phyloP scores from a whole-genome alignment of 768 basidiomycete species.

The Pseudohyphozyma bogoriensis region DNA sequence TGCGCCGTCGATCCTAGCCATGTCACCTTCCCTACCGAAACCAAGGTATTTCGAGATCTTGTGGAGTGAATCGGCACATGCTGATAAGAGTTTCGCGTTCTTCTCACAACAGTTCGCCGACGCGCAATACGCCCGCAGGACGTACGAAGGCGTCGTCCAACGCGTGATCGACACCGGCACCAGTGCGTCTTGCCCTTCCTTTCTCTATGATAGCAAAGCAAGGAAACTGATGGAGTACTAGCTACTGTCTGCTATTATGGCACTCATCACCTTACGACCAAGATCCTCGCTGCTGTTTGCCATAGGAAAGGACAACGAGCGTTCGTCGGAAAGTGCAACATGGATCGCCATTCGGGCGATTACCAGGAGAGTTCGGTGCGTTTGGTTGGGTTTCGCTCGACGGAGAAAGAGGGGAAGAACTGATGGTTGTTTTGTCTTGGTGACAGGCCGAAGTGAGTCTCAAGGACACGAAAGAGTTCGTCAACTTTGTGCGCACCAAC shows the following conservation, averaged over 20 bases:
- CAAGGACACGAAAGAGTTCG: slow-evolving; percentile 52
- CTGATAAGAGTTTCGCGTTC: not conserved
- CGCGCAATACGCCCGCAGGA: slow-evolving; percentile 53
- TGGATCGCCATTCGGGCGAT: slow-evolving; percentile 74
- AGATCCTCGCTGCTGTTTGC: slow-evolving; percentile 65
- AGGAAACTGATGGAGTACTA: slow-evolving; percentile 33
- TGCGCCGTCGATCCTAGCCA: not conserved
- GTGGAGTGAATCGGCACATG: too few species aligned
- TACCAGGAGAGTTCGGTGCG: slow-evolving; percentile 36
- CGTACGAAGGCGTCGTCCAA: slow-evolving; percentile 63
- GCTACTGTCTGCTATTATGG: slow-evolving; percentile 91
- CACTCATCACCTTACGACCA: slow-evolving; percentile 68
- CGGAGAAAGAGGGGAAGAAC: too few species aligned
- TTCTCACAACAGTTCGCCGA: slow-evolving; percentile 47
- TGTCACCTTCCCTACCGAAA: slow-evolving; percentile 79
- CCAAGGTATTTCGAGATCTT: slow-evolving; percentile 38
- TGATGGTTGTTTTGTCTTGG: too few species aligned
- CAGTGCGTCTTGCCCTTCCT: slow-evolving; percentile 4
- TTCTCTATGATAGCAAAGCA: not conserved
- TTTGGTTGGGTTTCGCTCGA: not conserved
- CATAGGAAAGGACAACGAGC: slow-evolving; percentile 48
- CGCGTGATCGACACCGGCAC: slow-evolving; percentile 35
- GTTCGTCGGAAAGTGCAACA: slow-evolving; percentile 66
- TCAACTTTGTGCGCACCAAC: slow-evolving; percentile 52
- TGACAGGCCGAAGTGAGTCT: slow-evolving; percentile 37